These are phyloP conservation scores for Exophiala sp. DNA, from an alignment of 2,329 filamentous ascomycete species.

Conservation along the genomic window DNA sequence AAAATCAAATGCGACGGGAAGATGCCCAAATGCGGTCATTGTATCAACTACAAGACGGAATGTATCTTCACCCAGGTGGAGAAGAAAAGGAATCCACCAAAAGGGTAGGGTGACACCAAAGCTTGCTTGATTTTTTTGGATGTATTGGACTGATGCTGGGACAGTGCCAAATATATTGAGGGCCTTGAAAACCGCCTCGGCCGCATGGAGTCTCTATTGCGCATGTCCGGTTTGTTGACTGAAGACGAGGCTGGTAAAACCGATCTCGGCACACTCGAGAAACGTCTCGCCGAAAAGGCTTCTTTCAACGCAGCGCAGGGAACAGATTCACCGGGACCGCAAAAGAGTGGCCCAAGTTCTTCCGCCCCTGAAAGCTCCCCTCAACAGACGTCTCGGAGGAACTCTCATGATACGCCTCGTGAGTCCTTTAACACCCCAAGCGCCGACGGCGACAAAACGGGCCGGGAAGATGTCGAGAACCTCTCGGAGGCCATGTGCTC, in stretches of 20 bases:
- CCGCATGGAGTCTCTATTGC: slow-evolving; percentile 90
- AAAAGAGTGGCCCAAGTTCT: slow-evolving; percentile 13
- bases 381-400: slow-evolving; percentile 11
- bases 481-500: slow-evolving; percentile 99
- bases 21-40: slow-evolving; percentile 89
- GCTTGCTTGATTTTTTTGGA: not conserved
- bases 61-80: slow-evolving; percentile 97
- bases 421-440: slow-evolving; percentile 28
- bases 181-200: slow-evolving; percentile 87
- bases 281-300: slow-evolving; percentile 55
- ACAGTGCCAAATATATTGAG: slow-evolving; percentile 93
- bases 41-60: slow-evolving; percentile 95
- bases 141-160: slow-evolving; percentile 5
- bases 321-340: slow-evolving; percentile 21
- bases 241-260: slow-evolving; percentile 81
- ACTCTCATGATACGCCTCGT: slow-evolving; percentile 31
- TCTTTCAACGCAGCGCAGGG: slow-evolving; percentile 27
- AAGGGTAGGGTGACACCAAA: slow-evolving; percentile 63
- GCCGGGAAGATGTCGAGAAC: slow-evolving; percentile 64
- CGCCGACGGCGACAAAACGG: slow-evolving; percentile 33
- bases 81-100: slow-evolving; percentile 95
- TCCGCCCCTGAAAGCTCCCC: slow-evolving; percentile 15
- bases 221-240: slow-evolving; percentile 76
- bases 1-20: slow-evolving; percentile 97
- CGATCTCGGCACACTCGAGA: slow-evolving; percentile 83